Evolutionary conservation across 192 early-diverging fungal genomes (phyloP), one percentile per base, ranked within the genome.

Genomic region (Coemansia furcata): DNA sequence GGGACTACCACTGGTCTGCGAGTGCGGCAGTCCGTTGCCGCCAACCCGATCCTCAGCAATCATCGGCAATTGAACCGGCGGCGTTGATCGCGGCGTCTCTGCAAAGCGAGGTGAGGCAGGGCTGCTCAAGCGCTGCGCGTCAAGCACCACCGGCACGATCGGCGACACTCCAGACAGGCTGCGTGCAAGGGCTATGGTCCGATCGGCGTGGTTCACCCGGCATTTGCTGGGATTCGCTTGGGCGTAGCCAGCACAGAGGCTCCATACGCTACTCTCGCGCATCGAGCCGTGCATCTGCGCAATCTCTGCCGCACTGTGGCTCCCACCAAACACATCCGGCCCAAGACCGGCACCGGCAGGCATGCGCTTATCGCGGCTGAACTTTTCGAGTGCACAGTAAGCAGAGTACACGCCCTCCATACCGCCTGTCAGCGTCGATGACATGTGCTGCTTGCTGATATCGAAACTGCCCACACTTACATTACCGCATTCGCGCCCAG

Each of bases 351-450:
- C 42, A 2, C 43, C 29, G 2, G 61, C 43, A 26, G 12, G 36
- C 0, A 47, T 15, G 33, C 46, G 35, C 26, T 52, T 65, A 37
- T 73, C 73, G 17, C 74, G 66, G 33, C 65, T 57, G 46, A 81
- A 81, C 47, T 46, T 72, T 42, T 81, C 78, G 30, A 81, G 39
- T 19, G 74, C 78, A n/a, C 68, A 62, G 38, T 81, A 81, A 1
- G 78, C 78, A 2, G 69, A 36, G 21, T 73, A 54, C 6, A 81
- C 55, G 30, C 44, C 57, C 33, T 72, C 73, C 37, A 72, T 65
- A 0, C 58, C 70, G 21, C 54, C 60, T 23, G 39, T 61, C 54
- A 66, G 17, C 26, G 60, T 30, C 14, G 57, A 52, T 3, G 71
- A 29, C 36, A 17, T 17, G 11, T 30, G 6, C 15, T 57, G 54